Percentiles rank a stretch among this genome's conserved stretches.
phyloP scores from a whole-genome alignment of 2,329 filamentous ascomycete species.

The Cladosporium sp. region DNA sequence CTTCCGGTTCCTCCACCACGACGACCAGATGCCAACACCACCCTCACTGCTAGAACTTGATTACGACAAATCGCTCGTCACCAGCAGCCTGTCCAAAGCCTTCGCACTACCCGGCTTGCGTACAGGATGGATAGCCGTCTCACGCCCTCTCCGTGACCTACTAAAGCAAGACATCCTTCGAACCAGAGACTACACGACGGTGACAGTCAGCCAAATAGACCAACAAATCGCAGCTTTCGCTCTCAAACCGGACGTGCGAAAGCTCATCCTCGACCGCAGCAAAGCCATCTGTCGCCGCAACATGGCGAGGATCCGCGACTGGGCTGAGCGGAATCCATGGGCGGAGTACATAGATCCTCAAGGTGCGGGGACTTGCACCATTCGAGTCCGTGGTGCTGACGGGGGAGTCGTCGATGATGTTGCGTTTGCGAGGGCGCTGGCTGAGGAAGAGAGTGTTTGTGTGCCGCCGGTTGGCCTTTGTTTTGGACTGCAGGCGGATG shows the following conservation, averaged over 20 bases:
- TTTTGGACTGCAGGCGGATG: constrained; percentile 11
- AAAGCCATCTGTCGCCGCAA: neutral
- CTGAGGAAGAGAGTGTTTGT: constrained; percentile 9
- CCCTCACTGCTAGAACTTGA: constrained; percentile 66
- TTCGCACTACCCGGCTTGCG: constrained; percentile 78
- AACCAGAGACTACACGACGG: constrained; percentile 77
- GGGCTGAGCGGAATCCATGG: neutral
- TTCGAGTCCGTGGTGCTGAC: neutral
- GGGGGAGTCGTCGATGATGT: constrained; percentile 6
- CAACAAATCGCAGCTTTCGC: constrained; percentile 74
- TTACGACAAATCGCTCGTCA: constrained; percentile 66
- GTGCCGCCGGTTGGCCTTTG: constrained; percentile 8
- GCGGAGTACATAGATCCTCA: neutral
- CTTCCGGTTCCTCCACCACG: constrained; percentile 76
- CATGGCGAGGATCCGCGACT: neutral
- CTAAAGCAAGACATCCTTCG: constrained; percentile 55
- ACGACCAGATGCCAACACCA: constrained; percentile 40
- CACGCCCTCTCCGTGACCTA: constrained; percentile 43
- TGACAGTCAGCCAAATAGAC: constrained; percentile 75
- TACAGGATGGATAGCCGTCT: constrained; percentile 75
- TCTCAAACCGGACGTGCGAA: constrained; percentile 58
- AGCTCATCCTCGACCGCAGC: constrained; percentile 46
- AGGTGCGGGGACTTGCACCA: neutral
- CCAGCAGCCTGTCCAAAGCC: constrained; percentile 79
- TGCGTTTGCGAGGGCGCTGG: constrained; percentile 5